Percentiles rank a stretch among this genome's conserved stretches.
These are phyloP conservation scores for Rosa hybrid DNA, from an alignment of 331 rosid genomes.

Conservation along the genomic window DNA sequence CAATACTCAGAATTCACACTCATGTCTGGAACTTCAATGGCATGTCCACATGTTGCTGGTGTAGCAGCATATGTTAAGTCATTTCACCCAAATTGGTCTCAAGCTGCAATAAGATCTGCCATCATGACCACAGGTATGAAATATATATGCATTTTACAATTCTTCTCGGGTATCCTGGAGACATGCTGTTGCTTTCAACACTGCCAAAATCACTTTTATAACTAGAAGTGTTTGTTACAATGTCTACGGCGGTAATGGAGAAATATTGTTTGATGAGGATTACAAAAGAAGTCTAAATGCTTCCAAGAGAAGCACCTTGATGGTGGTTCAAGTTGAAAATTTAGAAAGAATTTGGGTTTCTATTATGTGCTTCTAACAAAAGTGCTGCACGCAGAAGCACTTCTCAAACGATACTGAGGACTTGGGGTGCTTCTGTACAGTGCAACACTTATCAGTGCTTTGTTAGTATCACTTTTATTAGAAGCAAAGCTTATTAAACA, in stretches of 20 bases:
- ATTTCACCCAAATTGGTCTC: slow-evolving; percentile 81
- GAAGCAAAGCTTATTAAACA: background rate
- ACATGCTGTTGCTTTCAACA: background rate
- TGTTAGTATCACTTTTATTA: background rate
- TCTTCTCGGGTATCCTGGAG: background rate
- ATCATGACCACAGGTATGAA: slow-evolving; percentile 71
- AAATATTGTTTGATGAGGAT: background rate
- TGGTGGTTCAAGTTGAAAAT: background rate
- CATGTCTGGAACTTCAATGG: slow-evolving; percentile 94
- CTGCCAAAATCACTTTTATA: background rate
- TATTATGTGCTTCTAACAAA: background rate
- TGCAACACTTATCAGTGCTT: background rate
- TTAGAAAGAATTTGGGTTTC: background rate
- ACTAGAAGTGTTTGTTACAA: background rate
- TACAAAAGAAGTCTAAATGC: background rate
- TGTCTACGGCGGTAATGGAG: background rate
- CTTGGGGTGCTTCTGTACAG: background rate
- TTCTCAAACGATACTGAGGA: background rate
- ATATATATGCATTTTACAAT: background rate
- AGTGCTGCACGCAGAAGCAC: background rate
- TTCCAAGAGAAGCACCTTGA: background rate
- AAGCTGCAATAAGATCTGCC: slow-evolving; percentile 81
- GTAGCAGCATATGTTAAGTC: slow-evolving; percentile 86
- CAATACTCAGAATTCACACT: slow-evolving; percentile 74
- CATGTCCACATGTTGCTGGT: slow-evolving; percentile 91